Base-by-base conservation (phyloP, 2,329 filamentous ascomycete genomes). In the Trichoderma brevicompactum region DNA sequence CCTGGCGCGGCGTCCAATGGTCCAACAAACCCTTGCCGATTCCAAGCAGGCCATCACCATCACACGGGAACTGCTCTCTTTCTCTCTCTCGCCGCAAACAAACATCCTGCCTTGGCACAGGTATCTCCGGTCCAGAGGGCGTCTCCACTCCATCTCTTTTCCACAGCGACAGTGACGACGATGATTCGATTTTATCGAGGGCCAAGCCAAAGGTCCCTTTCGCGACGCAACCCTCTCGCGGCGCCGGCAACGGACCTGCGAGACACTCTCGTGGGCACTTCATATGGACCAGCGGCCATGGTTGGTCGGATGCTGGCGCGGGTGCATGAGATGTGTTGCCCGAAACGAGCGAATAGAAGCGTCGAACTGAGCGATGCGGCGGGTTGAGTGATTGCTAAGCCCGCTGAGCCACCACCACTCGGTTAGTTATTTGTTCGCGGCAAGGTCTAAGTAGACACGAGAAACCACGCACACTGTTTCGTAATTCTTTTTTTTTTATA, bases 1-100 rank as follows among this genome's bases (percentile, higher is more conserved):
- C 60, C 49, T 13, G 40, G 41, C n/a, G 48, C 40, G 36, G 36
- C 46, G 48, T 50, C 49, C 23, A 44, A 53, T 53, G 59, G 59
- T 62, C 59, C 59, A 62, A 49, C 59, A 53, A 44, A 53, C 59
- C 59, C 59, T 62, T 62, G 60, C 49, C 60, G 40, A 54, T 63
- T 36, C 28, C n/a, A 53, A 44, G 60, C 49, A 54, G 28, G 28
- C 17, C 49, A 63, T 63, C 60, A 54, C 60, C 23, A n/a, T 15
- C 15, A 36, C 12, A 10, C 48, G 5, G 23, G 23, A 28, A 3
- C 23, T 28, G 23, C 23, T 28, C 23, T 28, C 23, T 28, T 5
- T 28, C 23, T 28, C 23, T 28, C n/a, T n/a, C n/a, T n/a, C n/a
- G n/a, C n/a, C 23, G 23, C 23, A 28, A 28, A 28, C 23, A 28